These are phyloP conservation scores for Diaporthe sp. DNA, from an alignment of 2,329 filamentous ascomycete genomes.

Conservation along the genomic window DNA sequence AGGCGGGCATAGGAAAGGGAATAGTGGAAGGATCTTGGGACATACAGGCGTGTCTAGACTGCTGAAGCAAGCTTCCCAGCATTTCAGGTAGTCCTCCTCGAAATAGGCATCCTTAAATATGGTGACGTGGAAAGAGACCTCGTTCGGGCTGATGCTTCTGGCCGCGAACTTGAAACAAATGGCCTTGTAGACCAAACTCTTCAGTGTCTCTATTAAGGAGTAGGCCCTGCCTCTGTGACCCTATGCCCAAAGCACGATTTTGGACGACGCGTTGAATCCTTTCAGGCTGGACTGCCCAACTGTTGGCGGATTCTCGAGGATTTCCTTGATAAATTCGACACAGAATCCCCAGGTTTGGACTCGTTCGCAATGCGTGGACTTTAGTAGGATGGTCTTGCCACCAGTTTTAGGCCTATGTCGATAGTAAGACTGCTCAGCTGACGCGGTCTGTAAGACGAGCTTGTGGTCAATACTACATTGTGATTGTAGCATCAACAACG, in stretches of 20 bases:
- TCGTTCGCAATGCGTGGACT: too few relatives aligned
- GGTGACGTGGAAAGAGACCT: too few relatives aligned
- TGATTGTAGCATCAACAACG: too few relatives aligned
- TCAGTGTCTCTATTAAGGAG: not conserved
- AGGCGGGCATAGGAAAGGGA: not conserved
- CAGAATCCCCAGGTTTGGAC: too few relatives aligned
- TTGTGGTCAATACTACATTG: too few relatives aligned
- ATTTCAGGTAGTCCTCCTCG: not conserved
- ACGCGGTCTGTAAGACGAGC: too few relatives aligned
- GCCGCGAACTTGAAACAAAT: not conserved
- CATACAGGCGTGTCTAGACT: not conserved
- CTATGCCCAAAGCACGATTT: not conserved
- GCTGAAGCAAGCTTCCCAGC: not conserved
- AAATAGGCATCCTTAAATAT: not conserved
- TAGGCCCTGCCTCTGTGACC: not conserved
- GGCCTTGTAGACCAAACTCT: not conserved
- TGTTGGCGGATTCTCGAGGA: not conserved
- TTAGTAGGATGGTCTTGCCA: too few relatives aligned
- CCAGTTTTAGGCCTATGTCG: too few relatives aligned
- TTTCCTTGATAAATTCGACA: too few relatives aligned
- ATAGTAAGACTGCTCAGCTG: too few relatives aligned
- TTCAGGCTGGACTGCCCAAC: not conserved
- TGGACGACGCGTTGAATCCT: not conserved
- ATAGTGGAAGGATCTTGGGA: not conserved
- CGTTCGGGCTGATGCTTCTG: too few relatives aligned